Percentiles rank a stretch among this genome's conserved stretches.
These are phyloP conservation scores for Avena insularis DNA, from an alignment of 176 grass and related monocot species.

Conservation along the genomic window DNA sequence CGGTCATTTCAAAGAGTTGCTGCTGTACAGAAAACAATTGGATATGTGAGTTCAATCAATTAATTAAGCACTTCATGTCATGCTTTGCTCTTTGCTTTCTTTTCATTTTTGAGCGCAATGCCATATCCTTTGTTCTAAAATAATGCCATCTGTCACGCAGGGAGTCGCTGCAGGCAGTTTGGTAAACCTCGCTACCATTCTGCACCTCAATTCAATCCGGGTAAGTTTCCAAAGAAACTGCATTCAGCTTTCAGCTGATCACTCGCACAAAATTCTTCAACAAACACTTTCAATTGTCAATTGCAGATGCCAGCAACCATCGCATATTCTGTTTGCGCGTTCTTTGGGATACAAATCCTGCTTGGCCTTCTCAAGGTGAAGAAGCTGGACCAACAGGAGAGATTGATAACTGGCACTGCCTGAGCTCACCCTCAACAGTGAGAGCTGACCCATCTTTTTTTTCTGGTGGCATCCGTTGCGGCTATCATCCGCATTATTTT, in stretches of 20 bases:
- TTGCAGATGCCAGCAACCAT: slow-evolving; percentile 75
- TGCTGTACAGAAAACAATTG: slow-evolving; percentile 87
- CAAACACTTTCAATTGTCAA: slow-evolving; percentile 8
- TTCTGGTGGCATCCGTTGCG: slow-evolving; percentile 8
- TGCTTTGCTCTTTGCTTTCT: not conserved
- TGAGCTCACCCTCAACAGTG: slow-evolving; percentile 41
- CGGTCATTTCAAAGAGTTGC: slow-evolving; percentile 97
- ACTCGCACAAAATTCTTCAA: slow-evolving; percentile 26
- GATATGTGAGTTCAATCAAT: slow-evolving; percentile 74
- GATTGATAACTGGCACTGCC: slow-evolving; percentile 91
- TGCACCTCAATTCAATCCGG: slow-evolving; percentile 84
- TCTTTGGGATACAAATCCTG: slow-evolving; percentile 88
- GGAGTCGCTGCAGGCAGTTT: slow-evolving; percentile 89
- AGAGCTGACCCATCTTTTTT: slow-evolving; percentile 30
- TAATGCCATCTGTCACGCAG: slow-evolving; percentile 47
- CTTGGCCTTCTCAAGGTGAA: slow-evolving; percentile 86
- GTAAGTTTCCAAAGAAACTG: slow-evolving; percentile 56
- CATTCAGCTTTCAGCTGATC: slow-evolving; percentile 25
- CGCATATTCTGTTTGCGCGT: slow-evolving; percentile 64
- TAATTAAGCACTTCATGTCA: not conserved
- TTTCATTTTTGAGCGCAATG: not conserved
- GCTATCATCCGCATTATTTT: not conserved
- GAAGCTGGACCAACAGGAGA: slow-evolving; percentile 86
- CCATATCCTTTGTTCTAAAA: slow-evolving; percentile 41
- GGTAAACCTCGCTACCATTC: slow-evolving; percentile 84